Percentiles rank a stretch among this genome's conserved stretches.
These are phyloP conservation scores for Hyphopichia fennica DNA, from an alignment of 1,139 yeast genomes.

Conservation along the genomic window DNA sequence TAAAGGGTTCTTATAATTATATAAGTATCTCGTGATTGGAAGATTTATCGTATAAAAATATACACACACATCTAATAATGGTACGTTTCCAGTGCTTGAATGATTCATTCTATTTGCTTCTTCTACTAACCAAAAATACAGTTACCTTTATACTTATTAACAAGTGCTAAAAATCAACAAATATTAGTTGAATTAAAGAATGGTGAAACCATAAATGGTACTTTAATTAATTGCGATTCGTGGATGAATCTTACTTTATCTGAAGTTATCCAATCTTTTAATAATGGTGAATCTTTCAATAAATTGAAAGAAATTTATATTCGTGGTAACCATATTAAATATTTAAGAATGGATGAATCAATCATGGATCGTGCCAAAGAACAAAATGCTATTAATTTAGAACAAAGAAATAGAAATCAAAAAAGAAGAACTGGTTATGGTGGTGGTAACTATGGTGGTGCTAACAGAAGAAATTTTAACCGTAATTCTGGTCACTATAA, in stretches of 20 bases:
- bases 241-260: conserved; percentile 93
- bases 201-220: conserved; percentile 89
- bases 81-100: no score
- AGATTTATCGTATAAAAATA: neutral
- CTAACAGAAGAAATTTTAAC: conserved; percentile 11
- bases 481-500: conserved; percentile 16
- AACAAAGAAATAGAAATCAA: conserved; percentile 50
- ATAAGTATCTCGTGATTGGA: neutral
- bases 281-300: conserved; percentile 65
- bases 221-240: conserved; percentile 81
- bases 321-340: conserved; percentile 72
- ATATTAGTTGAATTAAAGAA: conserved; percentile 88
- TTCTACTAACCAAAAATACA: conserved; percentile 8
- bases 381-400: conserved; percentile 56
- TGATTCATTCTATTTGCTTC: neutral
- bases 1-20: neutral
- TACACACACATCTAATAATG: neutral
- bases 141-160: conserved; percentile 89
- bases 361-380: conserved; percentile 83
- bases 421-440: conserved; percentile 39
- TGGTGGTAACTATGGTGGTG: conserved; percentile 11
- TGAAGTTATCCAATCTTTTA: conserved; percentile 73
- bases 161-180: conserved; percentile 89
- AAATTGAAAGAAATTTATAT: conserved; percentile 79
- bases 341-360: conserved; percentile 48